Evolutionary conservation across 148 eudicot genomes (phyloP).

Genomic region (Vaccinium macrocarpon): DNA sequence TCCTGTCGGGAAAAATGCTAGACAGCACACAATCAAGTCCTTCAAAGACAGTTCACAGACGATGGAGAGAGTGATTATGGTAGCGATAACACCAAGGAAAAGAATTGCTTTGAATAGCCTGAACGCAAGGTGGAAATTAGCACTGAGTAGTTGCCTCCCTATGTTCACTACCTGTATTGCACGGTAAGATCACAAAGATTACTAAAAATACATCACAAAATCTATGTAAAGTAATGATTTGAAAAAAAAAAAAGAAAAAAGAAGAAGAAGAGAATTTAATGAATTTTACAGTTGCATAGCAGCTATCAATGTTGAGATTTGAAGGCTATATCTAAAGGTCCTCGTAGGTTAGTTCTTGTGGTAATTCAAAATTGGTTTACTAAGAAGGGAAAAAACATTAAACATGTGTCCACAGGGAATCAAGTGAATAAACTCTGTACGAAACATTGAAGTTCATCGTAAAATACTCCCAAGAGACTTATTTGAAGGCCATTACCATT

Average conservation of each 20-base stretch:
- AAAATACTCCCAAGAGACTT: not conserved
- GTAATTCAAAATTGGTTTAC: not conserved
- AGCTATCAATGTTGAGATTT: not conserved
- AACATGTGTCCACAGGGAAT: not conserved
- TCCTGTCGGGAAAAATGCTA: conserved; percentile 90
- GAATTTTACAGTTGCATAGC: not conserved
- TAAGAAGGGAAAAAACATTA: conserved; percentile 1
- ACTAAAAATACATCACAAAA: not conserved
- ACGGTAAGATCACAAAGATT: conserved; percentile 12
- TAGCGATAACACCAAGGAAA: conserved; percentile 67
- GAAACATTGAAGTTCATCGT: not conserved
- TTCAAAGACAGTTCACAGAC: conserved; percentile 61
- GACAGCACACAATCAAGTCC: conserved; percentile 81
- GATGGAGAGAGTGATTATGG: conserved; percentile 55
- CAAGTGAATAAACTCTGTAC: not conserved
- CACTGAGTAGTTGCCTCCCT: conserved; percentile 63
- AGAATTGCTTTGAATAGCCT: conserved; percentile 79
- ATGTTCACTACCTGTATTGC: conserved; percentile 55
- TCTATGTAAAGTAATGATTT: not conserved
- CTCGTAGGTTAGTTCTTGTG: not conserved
- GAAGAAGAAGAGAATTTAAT: not conserved
- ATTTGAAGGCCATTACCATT: not conserved
- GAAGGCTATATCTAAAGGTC: not conserved
- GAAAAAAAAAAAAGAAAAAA: not conserved
- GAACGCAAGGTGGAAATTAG: conserved; percentile 68